Percentiles rank a stretch among this genome's conserved stretches.
These are phyloP conservation scores for Pseudohyphozyma bogoriensis DNA, from an alignment of 768 basidiomycete species.

Conservation along the genomic window DNA sequence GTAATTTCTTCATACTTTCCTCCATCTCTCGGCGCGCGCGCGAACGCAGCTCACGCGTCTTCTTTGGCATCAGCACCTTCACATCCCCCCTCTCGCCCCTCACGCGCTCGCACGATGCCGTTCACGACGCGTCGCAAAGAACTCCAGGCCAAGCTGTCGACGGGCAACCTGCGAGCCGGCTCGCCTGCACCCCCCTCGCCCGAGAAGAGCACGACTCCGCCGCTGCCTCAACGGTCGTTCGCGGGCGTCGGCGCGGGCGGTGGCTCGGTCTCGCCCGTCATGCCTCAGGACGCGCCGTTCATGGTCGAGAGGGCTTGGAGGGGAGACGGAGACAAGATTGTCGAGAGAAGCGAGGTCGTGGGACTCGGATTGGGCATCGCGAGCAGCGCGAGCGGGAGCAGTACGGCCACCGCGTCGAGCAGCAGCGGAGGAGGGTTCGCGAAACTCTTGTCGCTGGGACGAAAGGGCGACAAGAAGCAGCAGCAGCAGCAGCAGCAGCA, in stretches of 20 bases:
- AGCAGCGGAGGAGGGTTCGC: neutral
- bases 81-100: too few relatives aligned
- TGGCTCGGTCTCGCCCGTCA: neutral
- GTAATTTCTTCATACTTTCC: too few relatives aligned
- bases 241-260: too few relatives aligned
- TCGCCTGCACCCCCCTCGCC: neutral
- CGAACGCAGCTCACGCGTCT: too few relatives aligned
- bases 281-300: neutral
- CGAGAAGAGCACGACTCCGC: too few relatives aligned
- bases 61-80: too few relatives aligned
- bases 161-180: neutral
- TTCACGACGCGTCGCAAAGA: neutral
- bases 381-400: neutral
- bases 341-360: neutral
- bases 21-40: too few relatives aligned
- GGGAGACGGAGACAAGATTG: too few relatives aligned
- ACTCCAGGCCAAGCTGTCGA: neutral
- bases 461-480: slow-evolving; percentile 12
- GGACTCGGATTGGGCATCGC: neutral
- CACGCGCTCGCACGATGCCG: neutral
- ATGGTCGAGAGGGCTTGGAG: too few relatives aligned
- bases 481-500: neutral
- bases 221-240: too few relatives aligned
- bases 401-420: too few relatives aligned
- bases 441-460: slow-evolving; percentile 19